Percentiles rank a stretch among this genome's conserved stretches.
phyloP scores from a whole-genome alignment of 306 rosid species.

The Rosa rugosa region DNA sequence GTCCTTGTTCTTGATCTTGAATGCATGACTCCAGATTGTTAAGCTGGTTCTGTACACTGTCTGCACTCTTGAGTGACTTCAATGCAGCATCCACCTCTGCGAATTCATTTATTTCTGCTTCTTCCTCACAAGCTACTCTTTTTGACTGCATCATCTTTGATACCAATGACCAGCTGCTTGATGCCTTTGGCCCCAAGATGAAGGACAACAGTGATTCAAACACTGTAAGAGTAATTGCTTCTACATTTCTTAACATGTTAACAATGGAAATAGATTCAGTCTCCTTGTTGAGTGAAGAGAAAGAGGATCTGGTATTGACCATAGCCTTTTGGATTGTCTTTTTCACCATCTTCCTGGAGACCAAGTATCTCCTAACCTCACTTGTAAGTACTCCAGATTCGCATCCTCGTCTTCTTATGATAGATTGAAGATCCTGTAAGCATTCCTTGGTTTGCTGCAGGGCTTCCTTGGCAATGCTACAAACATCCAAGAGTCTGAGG shows the following conservation, averaged over 20 bases:
- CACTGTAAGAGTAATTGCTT: slow-evolving; percentile 15
- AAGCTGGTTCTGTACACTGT: slow-evolving; percentile 17
- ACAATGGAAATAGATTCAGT: not conserved
- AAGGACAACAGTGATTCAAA: slow-evolving; percentile 33
- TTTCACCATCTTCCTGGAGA: slow-evolving; percentile 31
- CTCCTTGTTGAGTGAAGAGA: not conserved
- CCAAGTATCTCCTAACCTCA: slow-evolving; percentile 30
- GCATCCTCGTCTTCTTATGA: slow-evolving; percentile 24
- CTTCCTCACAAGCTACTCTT: not conserved
- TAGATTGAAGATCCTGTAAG: slow-evolving; percentile 20
- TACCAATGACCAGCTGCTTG: slow-evolving; percentile 23
- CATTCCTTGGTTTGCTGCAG: slow-evolving; percentile 29
- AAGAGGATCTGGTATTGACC: not conserved
- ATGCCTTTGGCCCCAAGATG: slow-evolving; percentile 16
- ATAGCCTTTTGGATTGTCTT: slow-evolving; percentile 29
- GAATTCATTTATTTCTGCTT: slow-evolving; percentile 2
- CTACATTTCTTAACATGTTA: slow-evolving; percentile 3
- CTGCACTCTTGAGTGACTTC: not conserved
- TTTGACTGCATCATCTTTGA: not conserved
- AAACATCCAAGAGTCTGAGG: slow-evolving; percentile 30
- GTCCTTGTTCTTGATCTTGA: slow-evolving; percentile 28
- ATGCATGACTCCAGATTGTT: slow-evolving; percentile 24
- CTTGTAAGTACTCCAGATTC: slow-evolving; percentile 1
- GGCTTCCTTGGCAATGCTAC: slow-evolving; percentile 33
- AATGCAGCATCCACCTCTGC: slow-evolving; percentile 1